A percentile compares a stretch with the other conserved stretches of the same genome.
Evolutionary conservation across 139 green algal species (phyloP).

Genomic region (Chlorella sorokiniana): DNA sequence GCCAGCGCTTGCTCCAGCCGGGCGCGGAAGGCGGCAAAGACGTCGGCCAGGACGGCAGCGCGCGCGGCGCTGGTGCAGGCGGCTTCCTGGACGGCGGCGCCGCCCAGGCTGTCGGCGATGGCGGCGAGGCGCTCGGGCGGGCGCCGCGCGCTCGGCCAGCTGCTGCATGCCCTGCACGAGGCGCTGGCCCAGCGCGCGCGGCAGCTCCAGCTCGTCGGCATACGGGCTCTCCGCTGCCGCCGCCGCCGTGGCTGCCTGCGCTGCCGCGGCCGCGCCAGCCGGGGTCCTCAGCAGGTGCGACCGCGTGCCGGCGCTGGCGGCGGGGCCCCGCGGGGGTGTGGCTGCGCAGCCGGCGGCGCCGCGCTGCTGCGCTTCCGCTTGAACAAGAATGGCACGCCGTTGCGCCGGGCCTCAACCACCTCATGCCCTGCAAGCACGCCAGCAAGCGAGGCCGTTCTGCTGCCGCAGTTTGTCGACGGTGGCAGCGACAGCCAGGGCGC

Average conservation of each 20-base stretch:
- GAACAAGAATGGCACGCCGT: slow-evolving; percentile 16
- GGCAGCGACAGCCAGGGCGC: neutral
- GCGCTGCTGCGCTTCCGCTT: slow-evolving; percentile 6
- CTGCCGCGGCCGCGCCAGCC: neutral
- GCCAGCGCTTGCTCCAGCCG: slow-evolving; percentile 23
- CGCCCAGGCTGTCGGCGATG: slow-evolving; percentile 18
- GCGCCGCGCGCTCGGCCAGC: slow-evolving; percentile 16
- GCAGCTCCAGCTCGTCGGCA: slow-evolving; percentile 34
- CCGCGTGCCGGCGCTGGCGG: neutral
- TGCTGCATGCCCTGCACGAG: slow-evolving; percentile 9
- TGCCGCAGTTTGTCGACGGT: neutral
- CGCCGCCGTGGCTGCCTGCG: neutral
- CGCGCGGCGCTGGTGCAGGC: neutral
- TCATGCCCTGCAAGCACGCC: neutral
- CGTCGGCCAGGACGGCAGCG: neutral
- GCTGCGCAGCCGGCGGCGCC: neutral
- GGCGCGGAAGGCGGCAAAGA: slow-evolving; percentile 22
- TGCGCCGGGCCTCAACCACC: neutral
- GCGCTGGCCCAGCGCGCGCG: slow-evolving; percentile 17
- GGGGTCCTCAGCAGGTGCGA: neutral
- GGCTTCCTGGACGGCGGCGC: slow-evolving; percentile 3
- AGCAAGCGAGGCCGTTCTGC: neutral
- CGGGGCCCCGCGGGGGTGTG: neutral
- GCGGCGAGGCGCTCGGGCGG: slow-evolving; percentile 26
- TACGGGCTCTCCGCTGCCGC: slow-evolving; percentile 22